Conservation (phyloP, 768 basidiomycete genomes). For the Podaxis carcinomalis region DNA sequence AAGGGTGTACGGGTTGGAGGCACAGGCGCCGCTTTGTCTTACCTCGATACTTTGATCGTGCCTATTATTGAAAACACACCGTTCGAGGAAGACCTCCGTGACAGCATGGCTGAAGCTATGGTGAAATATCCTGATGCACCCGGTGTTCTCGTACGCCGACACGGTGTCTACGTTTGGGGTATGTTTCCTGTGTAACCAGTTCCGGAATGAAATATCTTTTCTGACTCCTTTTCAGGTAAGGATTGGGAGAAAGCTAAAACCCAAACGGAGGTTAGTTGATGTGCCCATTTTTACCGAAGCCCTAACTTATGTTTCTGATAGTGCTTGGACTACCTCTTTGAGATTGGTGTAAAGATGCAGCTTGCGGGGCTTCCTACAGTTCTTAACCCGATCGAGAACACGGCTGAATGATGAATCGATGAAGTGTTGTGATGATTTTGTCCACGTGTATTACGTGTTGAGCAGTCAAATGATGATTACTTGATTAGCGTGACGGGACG, state of each 20-base stretch:
- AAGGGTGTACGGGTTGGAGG: slow-evolving; percentile 82
- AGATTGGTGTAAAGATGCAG: slow-evolving; percentile 83
- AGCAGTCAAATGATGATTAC: neutral
- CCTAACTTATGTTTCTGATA: slow-evolving; percentile 20
- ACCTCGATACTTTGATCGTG: slow-evolving; percentile 79
- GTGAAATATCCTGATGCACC: slow-evolving; percentile 72
- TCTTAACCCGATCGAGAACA: slow-evolving; percentile 18
- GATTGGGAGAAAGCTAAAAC: slow-evolving; percentile 91
- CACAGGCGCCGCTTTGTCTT: slow-evolving; percentile 70
- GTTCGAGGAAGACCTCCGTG: slow-evolving; percentile 83
- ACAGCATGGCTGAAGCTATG: slow-evolving; percentile 88
- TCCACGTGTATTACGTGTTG: too few species aligned
- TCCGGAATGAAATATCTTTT: slow-evolving; percentile 1
- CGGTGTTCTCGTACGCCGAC: slow-evolving; percentile 71
- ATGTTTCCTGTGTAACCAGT: neutral
- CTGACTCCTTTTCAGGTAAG: slow-evolving; percentile 30
- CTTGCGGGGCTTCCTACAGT: slow-evolving; percentile 53
- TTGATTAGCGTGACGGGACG: neutral
- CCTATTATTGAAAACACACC: slow-evolving; percentile 93
- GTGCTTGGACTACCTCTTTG: slow-evolving; percentile 91
- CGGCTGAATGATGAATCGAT: neutral
- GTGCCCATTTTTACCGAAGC: neutral
- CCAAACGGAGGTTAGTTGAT: slow-evolving; percentile 63
- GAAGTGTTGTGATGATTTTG: neutral
- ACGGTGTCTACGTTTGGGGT: slow-evolving; percentile 89